A percentile compares a stretch with the other conserved stretches of the same genome.
Conservation (phyloP, 2,329 filamentous ascomycete species). For the Sporothrix protearum region DNA sequence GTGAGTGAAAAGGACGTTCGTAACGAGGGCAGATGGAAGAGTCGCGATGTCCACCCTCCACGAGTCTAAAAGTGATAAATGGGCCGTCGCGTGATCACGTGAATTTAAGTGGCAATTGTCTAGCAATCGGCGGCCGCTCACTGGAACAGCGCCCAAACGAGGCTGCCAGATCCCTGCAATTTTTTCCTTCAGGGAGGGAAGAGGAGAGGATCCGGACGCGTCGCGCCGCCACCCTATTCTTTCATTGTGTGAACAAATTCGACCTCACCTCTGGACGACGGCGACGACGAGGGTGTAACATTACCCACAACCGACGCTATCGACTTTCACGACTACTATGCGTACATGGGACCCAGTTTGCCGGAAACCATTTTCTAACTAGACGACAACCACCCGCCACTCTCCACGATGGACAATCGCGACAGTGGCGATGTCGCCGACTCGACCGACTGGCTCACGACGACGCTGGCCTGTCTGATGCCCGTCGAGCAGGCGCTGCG, state of each 20-base stretch:
- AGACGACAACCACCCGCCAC: neutral
- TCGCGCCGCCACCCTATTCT: slow-evolving; percentile 9
- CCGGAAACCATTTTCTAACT: neutral
- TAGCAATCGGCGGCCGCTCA: neutral
- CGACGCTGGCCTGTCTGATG: slow-evolving; percentile 62
- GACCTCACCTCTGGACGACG: neutral
- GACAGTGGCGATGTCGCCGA: slow-evolving; percentile 55
- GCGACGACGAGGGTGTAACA: neutral
- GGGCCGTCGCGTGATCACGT: slow-evolving; percentile 28
- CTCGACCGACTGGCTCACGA: slow-evolving; percentile 80
- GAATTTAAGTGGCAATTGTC: slow-evolving; percentile 11
- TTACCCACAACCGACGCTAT: neutral
- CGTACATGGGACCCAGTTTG: neutral
- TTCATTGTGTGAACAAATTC: neutral
- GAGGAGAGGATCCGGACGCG: slow-evolving; percentile 10
- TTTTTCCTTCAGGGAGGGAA: slow-evolving; percentile 7
- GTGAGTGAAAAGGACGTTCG: too few relatives aligned
- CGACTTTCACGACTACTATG: neutral
- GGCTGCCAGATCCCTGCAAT: slow-evolving; percentile 14
- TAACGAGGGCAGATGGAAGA: neutral
- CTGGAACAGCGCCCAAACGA: neutral
- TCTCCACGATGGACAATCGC: slow-evolving; percentile 21
- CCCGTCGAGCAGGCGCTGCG: slow-evolving; percentile 79
- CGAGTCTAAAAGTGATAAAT: neutral
- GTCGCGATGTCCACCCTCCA: slow-evolving; percentile 7